These are phyloP conservation scores for Laguncularia racemosa DNA, from an alignment of 345 rosid genomes.

Conservation along the genomic window DNA sequence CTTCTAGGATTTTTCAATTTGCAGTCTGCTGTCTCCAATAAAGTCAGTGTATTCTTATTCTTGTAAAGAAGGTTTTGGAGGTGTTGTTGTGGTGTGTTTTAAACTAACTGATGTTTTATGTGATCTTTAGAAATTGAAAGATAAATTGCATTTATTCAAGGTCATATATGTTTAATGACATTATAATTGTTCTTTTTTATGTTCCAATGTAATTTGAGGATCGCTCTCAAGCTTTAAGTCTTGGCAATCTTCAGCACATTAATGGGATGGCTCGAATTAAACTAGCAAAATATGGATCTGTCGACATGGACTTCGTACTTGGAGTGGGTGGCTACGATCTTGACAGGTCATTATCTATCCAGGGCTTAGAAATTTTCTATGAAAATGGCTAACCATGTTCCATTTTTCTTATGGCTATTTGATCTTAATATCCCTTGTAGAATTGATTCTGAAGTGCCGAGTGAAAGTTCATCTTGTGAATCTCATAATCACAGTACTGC, in stretches of 20 bases:
- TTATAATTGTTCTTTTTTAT: too few relatives aligned
- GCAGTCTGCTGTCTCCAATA: too few relatives aligned
- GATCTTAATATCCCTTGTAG: slow-evolving; percentile 27
- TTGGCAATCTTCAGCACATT: slow-evolving; percentile 33
- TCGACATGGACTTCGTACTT: slow-evolving; percentile 68
- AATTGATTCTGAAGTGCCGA: slow-evolving; percentile 47
- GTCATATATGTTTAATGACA: too few relatives aligned
- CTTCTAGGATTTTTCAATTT: too few relatives aligned
- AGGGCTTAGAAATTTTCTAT: slow-evolving; percentile 1
- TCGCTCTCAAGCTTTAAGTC: neutral
- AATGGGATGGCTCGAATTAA: slow-evolving; percentile 60
- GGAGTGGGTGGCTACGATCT: slow-evolving; percentile 80
- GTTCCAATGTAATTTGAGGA: neutral
- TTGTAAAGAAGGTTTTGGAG: neutral
- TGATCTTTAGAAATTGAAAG: too few relatives aligned
- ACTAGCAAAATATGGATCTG: slow-evolving; percentile 48
- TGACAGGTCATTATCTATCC: slow-evolving; percentile 36
- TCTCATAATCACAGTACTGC: slow-evolving; percentile 24
- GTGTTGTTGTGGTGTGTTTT: too few relatives aligned
- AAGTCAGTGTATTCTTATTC: neutral
- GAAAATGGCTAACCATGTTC: too few relatives aligned
- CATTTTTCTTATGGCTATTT: too few relatives aligned
- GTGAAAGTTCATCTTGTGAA: slow-evolving; percentile 23
- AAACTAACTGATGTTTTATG: too few relatives aligned
- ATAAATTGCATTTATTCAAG: too few relatives aligned